These are phyloP conservation scores for Peronospora farinosa DNA, from an alignment of 352 stramenopile species.

Conservation along the genomic window DNA sequence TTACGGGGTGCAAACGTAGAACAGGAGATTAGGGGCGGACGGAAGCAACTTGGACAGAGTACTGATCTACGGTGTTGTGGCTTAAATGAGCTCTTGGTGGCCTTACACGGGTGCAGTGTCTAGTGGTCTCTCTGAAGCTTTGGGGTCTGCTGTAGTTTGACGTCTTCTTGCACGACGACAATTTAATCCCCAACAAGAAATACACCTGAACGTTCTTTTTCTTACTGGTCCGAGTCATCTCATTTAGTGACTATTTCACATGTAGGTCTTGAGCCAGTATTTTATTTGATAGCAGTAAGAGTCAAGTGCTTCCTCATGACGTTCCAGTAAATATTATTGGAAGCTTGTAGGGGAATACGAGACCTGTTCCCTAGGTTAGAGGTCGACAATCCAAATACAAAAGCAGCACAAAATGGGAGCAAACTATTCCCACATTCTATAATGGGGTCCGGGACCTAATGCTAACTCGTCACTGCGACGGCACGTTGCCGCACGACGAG, in stretches of 20 bases:
- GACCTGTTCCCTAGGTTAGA: slow-evolving; percentile 19
- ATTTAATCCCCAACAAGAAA: slow-evolving; percentile 18
- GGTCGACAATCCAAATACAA: slow-evolving; percentile 23
- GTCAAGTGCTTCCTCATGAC: slow-evolving; percentile 26
- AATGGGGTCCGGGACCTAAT: slow-evolving; percentile 9
- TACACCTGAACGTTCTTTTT: slow-evolving; percentile 25
- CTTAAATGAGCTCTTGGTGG: slow-evolving; percentile 5
- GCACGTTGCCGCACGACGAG: slow-evolving; percentile 58
- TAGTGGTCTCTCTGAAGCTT: not conserved
- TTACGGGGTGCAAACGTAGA: not conserved
- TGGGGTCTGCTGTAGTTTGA: not conserved
- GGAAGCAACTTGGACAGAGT: not conserved
- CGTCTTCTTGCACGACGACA: slow-evolving; percentile 9
- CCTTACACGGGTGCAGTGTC: too few relatives aligned
- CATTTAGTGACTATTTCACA: not conserved
- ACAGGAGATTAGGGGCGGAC: not conserved
- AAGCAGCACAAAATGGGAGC: slow-evolving; percentile 32
- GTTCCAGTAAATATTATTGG: slow-evolving; percentile 39
- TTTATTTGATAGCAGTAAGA: not conserved
- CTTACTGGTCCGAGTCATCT: slow-evolving; percentile 11
- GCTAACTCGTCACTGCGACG: slow-evolving; percentile 11
- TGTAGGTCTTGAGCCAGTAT: not conserved
- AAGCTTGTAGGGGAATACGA: slow-evolving; percentile 22
- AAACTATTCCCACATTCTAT: slow-evolving; percentile 21
- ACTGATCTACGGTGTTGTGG: not conserved